phyloP scores from a whole-genome alignment of 2,329 filamentous ascomycete species.

The Penicillium hordei region DNA sequence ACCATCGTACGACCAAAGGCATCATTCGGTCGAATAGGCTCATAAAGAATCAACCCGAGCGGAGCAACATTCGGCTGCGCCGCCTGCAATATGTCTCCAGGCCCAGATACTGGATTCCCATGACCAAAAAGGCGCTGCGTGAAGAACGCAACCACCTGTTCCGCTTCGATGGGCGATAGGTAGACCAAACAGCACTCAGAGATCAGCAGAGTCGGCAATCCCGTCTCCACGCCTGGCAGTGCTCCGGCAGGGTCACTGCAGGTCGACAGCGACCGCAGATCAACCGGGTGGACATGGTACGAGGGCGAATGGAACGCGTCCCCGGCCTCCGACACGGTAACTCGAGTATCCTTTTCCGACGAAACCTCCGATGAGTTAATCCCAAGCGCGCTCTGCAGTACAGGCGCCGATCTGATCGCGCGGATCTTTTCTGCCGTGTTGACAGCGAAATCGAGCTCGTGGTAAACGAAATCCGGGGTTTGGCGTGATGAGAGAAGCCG shows the following conservation, averaged over 20 bases:
- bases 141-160: conserved; percentile 66
- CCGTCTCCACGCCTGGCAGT: conserved; percentile 53
- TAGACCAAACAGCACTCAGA: conserved; percentile 98
- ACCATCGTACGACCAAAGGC: conserved; percentile 91
- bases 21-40: conserved; percentile 80
- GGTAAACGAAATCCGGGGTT: conserved; percentile 65
- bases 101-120: conserved; percentile 24
- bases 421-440: conserved; percentile 68
- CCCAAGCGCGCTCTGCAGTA: conserved; percentile 34
- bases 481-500: conserved; percentile 59
- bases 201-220: conserved; percentile 75
- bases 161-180: conserved; percentile 65
- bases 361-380: conserved; percentile 21
- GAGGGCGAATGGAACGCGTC: conserved; percentile 48
- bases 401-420: conserved; percentile 36
- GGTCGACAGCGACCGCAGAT: conserved; percentile 62
- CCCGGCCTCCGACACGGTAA: conserved; percentile 40
- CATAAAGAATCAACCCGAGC: conserved; percentile 73
- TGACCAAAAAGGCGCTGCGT: conserved; percentile 49
- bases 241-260: conserved; percentile 7
- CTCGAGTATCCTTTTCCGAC: conserved; percentile 22
- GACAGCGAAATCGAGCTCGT: conserved; percentile 85
- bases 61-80: conserved; percentile 42
- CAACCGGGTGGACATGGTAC: conserved; percentile 63
- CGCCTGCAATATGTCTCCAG: conserved; percentile 3